Conservation (phyloP, 2,329 filamentous ascomycete genomes). For the Monosporascus cannonballus region DNA sequence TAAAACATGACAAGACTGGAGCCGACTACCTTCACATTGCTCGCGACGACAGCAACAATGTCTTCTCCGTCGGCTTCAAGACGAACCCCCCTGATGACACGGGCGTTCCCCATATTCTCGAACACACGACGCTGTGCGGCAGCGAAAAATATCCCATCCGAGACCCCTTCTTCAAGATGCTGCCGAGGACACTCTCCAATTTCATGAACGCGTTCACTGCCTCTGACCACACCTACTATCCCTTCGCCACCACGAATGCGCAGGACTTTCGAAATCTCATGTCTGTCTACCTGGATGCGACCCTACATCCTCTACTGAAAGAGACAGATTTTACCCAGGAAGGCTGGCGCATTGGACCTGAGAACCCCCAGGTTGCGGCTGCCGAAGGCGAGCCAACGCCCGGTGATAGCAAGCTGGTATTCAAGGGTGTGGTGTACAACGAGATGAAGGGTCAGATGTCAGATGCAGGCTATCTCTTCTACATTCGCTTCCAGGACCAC, state of each 20-base stretch:
- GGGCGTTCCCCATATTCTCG: constrained; percentile 91
- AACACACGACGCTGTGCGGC: constrained; percentile 94
- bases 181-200: constrained; percentile 94
- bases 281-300: constrained; percentile 94
- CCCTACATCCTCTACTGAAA: constrained; percentile 82
- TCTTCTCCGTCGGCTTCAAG: constrained; percentile 98
- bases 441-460: constrained; percentile 99
- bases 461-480: constrained; percentile 92
- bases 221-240: constrained; percentile 93
- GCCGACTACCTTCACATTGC: constrained; percentile 95
- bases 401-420: constrained; percentile 68
- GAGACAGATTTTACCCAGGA: constrained; percentile 92
- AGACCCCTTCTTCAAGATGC: constrained; percentile 99
- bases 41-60: constrained; percentile 95
- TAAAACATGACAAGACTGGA: constrained; percentile 91
- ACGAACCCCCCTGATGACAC: constrained; percentile 97
- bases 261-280: constrained; percentile 95
- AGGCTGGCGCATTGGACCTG: constrained; percentile 91
- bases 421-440: constrained; percentile 98
- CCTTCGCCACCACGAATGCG: constrained; percentile 92
- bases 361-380: constrained; percentile 64
- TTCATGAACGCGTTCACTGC: constrained; percentile 99
- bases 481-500: constrained; percentile 90
- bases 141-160: constrained; percentile 97
- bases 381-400: constrained; percentile 35